A percentile compares a stretch with the other conserved stretches of the same genome.
Conservation (phyloP, 2,329 filamentous ascomycete genomes). For the Sporothrix mexicana region DNA sequence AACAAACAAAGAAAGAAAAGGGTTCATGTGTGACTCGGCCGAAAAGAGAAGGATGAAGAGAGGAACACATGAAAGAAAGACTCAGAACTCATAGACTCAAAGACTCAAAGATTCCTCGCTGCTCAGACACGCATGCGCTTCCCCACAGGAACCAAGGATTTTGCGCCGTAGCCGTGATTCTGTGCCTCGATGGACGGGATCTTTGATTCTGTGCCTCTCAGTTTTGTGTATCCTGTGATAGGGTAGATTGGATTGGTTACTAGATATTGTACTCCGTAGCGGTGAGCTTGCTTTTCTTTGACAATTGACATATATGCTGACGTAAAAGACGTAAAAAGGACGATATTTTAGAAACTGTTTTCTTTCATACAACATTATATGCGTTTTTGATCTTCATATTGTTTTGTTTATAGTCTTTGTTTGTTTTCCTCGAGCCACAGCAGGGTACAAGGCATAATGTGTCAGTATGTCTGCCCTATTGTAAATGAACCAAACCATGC, state of each 20-base stretch:
- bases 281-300: no score
- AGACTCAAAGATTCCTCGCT: background rate
- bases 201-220: conserved; percentile 2
- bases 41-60: background rate
- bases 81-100: background rate
- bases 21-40: conserved; percentile 11
- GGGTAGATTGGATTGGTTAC: no score
- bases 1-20: background rate
- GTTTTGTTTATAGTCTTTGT: background rate
- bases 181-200: background rate
- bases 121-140: conserved; percentile 10
- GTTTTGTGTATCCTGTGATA: background rate
- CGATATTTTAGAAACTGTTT: no score
- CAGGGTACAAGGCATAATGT: conserved; percentile 15
- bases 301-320: no score
- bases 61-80: background rate
- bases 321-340: no score
- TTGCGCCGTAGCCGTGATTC: conserved; percentile 26
- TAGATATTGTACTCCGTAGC: no score
- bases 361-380: no score
- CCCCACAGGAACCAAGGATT: conserved; percentile 26
- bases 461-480: background rate
- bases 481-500: background rate
- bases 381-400: no score
- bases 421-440: background rate